Evolutionary conservation across 2,329 filamentous ascomycete genomes (phyloP), one percentile per base, ranked within the genome.

Genomic region (Talaromyces marneffei): DNA sequence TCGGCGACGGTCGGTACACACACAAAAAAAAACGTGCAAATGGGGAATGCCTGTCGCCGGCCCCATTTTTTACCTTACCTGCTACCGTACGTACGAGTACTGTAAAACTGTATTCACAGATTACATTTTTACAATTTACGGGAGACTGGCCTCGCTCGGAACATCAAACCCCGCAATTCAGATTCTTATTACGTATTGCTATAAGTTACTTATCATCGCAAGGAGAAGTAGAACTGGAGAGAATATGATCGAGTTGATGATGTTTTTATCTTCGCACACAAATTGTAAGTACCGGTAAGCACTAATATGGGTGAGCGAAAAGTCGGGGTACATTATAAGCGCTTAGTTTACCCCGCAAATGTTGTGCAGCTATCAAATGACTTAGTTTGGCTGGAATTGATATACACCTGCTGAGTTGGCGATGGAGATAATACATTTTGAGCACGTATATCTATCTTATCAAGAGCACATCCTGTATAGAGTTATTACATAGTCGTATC

Each of bases 161-260:
- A 52, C 29, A 9, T 20, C 52, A 40, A 39, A 39, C 52, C 31
- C 33, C 52, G 35, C 33, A 37, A 29, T 55, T 55, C 33, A 8
- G 35, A 29, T 55, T 55, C 35, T 40, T 37, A 55, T 55, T 55
- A 55, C 52, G 52, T 55, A 29, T 55, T 7, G 33, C 2, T n/a
- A 39, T 18, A 29, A 12, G 16, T 29, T n/a, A n/a, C 16, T 20
- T 6, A 50, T 29, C 23, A 20, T 33, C 46, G 46, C 27, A 52
- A 33, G 14, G 48, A 3, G 4, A 35, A 4, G 5, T 35, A 14
- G 48, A 52, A 35, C 10, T 7, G 27, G n/a, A 29, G 10, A 35
- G 48, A 52, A 52, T 50, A 27, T 33, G 46, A 33, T 31, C 27
- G 16, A 50, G 27, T 6, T 12, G 29, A 33, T 9, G n/a, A 20